These are phyloP conservation scores for Adansonia grandidieri DNA, from an alignment of 441 rosid genomes.

Conservation along the genomic window DNA sequence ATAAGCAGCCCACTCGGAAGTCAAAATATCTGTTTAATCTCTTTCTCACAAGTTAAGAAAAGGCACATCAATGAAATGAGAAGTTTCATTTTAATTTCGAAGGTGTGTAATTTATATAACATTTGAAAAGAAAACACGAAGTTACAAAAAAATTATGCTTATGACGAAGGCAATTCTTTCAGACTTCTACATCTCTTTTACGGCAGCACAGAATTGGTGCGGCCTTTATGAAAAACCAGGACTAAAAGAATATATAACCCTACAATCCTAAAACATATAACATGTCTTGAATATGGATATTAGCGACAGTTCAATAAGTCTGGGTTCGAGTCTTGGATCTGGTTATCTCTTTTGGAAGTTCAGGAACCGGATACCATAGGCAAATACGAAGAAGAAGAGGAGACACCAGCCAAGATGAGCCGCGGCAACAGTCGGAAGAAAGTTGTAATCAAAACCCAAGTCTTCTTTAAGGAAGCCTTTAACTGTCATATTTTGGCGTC, in stretches of 20 bases:
- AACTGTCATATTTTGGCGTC: slow-evolving; percentile 29
- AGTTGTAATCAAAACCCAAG: slow-evolving; percentile 60
- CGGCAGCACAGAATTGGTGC: not conserved
- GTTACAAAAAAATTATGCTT: not conserved
- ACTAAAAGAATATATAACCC: slow-evolving; percentile 4
- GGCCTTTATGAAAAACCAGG: slow-evolving; percentile 2
- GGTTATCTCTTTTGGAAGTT: slow-evolving; percentile 77
- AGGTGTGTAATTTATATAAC: not conserved
- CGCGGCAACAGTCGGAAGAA: slow-evolving; percentile 65
- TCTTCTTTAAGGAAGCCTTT: slow-evolving; percentile 51
- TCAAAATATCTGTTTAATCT: no score
- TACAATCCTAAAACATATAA: not conserved
- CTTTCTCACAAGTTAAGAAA: no score
- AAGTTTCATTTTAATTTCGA: no score
- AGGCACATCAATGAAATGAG: no score
- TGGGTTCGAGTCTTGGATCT: not conserved
- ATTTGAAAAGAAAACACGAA: not conserved
- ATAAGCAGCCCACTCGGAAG: no score
- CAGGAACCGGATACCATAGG: slow-evolving; percentile 70
- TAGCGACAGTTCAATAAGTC: no score
- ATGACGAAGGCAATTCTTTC: not conserved
- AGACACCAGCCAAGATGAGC: slow-evolving; percentile 66
- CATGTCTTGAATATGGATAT: not conserved
- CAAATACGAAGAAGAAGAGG: slow-evolving; percentile 62
- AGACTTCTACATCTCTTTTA: not conserved